phyloP scores from a whole-genome alignment of 2,329 filamentous ascomycete species.

The Sclerotinia nivalis region DNA sequence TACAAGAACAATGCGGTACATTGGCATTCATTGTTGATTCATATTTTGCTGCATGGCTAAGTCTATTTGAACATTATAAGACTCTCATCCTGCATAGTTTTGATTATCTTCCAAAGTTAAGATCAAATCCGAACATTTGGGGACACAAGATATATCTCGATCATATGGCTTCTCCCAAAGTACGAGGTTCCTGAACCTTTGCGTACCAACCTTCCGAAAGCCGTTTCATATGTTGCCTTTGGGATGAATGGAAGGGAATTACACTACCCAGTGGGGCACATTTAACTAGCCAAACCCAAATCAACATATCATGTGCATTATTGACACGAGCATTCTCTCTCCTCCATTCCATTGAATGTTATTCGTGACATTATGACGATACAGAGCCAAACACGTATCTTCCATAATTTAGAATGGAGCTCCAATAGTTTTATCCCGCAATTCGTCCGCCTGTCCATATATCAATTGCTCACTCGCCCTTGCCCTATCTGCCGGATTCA shows the following conservation, averaged over 20 bases:
- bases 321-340: neutral
- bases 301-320: neutral
- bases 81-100: neutral
- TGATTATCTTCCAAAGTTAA: neutral
- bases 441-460: constrained; percentile 18
- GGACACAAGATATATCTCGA: neutral
- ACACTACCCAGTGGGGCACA: constrained; percentile 1
- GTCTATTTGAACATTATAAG: neutral
- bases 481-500: constrained; percentile 22
- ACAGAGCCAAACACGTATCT: neutral
- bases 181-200: neutral
- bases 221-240: neutral
- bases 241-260: neutral
- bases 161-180: neutral
- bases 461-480: constrained; percentile 24
- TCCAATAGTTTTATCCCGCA: constrained; percentile 20
- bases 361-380: neutral
- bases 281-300: constrained; percentile 5
- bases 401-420: neutral
- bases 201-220: neutral
- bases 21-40: neutral
- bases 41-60: neutral
- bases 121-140: neutral
- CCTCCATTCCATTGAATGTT: neutral
- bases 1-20: neutral